Evolutionary conservation across 2,329 filamentous ascomycete genomes (phyloP), one percentile per base, ranked within the genome.

Genomic region (Trichoderma endophyticum): DNA sequence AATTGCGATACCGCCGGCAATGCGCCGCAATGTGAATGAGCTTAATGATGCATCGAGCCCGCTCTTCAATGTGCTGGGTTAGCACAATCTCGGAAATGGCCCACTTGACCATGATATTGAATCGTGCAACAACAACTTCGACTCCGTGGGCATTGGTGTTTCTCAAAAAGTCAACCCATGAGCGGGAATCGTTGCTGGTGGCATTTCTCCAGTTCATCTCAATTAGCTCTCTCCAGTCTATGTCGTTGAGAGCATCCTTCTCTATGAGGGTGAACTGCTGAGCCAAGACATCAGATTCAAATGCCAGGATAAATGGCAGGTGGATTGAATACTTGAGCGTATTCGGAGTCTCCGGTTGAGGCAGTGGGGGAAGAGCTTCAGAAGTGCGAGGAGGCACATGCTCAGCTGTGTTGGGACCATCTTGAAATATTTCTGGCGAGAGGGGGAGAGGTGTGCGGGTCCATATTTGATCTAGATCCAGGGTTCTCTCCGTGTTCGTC

Each of bases 31-130:
- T 93, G 82, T 95, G 93, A 72, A 96, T 93, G 79, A 88, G 92
- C 81, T 96, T 95, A 80, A 92, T 90, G 74, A 96, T 89, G 79
- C 91, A 93, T 48, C 90, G 86, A 26, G 92, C 92, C 67, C 93
- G 87, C 81, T 96, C 93, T 73, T 91, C 89, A 12, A 91, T 81
- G 71, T 90, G 84, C 74, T 91, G 88, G 0, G 92, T 96, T 62
- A 96, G 85, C 9, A 96, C 87, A 75, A 92, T 88, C 80, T 95
- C 92, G 1, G 93, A 95, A 32, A 94, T 88, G 32, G 90, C 91
- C 93, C 93, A 96, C 80, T 95, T 95, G 73, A 95, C 93, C 84
- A 95, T 92, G 74, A 96, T 89, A 80, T 96, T 96, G 84, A 96
- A 96, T 63, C 93, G 91, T 9, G 93, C 92, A 79, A 95, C 93